phyloP scores from a whole-genome alignment of 2,329 filamentous ascomycete species.

The Nectriaceae sp. region DNA sequence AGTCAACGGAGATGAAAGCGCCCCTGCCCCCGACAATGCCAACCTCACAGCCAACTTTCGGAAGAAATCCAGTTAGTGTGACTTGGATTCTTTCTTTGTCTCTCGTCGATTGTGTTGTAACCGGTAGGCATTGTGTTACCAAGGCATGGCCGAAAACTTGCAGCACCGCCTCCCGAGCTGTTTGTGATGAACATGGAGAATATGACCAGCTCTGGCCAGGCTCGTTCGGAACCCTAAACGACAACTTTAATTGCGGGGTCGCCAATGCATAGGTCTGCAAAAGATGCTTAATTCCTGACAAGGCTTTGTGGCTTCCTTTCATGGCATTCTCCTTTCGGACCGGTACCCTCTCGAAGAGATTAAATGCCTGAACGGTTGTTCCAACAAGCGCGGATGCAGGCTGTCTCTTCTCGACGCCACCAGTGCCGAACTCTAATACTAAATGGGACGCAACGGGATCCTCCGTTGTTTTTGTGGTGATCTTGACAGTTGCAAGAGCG shows the following conservation, averaged over 20 bases:
- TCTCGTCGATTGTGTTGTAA: conserved; percentile 28
- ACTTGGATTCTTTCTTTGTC: background rate
- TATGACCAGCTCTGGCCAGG: conserved; percentile 60
- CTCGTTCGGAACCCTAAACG: conserved; percentile 59
- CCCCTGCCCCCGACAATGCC: conserved; percentile 47
- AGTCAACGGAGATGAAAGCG: conserved; percentile 68
- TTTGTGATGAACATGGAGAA: conserved; percentile 52
- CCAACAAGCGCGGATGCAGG: conserved; percentile 60
- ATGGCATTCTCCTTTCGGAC: conserved; percentile 62
- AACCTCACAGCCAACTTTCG: conserved; percentile 48
- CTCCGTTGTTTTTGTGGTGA: conserved; percentile 64
- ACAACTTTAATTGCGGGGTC: conserved; percentile 61
- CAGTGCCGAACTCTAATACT: conserved; percentile 38
- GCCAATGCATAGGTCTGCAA: conserved; percentile 68
- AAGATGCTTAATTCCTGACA: conserved; percentile 60
- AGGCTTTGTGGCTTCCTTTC: conserved; percentile 58
- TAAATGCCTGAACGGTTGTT: conserved; percentile 63
- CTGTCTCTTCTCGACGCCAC: conserved; percentile 32
- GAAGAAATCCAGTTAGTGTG: conserved; percentile 51
- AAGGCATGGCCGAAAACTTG: conserved; percentile 63
- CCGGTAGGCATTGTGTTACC: conserved; percentile 54
- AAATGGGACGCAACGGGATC: conserved; percentile 59
- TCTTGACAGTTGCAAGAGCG: conserved; percentile 57
- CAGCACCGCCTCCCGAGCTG: conserved; percentile 58
- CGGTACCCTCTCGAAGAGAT: conserved; percentile 62